Conservation (phyloP, 1,139 yeast species). For the Geotrichum europaeum region DNA sequence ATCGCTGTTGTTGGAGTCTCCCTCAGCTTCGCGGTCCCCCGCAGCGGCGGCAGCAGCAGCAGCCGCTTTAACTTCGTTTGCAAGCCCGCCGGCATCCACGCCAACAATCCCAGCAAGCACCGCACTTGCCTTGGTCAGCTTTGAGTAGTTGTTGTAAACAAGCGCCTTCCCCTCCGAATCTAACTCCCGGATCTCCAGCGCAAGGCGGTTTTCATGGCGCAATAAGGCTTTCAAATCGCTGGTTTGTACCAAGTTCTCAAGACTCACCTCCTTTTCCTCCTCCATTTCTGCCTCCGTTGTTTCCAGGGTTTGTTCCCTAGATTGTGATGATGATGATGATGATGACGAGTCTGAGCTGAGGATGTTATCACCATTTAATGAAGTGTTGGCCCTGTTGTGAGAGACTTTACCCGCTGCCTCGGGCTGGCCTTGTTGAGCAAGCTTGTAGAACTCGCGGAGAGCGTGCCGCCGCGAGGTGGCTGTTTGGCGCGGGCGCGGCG, state of each 20-base stretch:
- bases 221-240: slow-evolving; percentile 29
- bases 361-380: background rate
- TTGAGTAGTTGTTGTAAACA: slow-evolving; percentile 41
- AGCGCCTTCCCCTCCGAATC: slow-evolving; percentile 41
- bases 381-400: slow-evolving; percentile 3
- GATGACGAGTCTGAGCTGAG: background rate
- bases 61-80: background rate
- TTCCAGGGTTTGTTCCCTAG: background rate
- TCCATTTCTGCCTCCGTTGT: background rate
- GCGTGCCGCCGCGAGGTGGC: slow-evolving; percentile 34
- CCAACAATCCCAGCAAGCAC: background rate
- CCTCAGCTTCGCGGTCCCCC: background rate
- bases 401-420: slow-evolving; percentile 9
- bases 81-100: background rate
- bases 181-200: slow-evolving; percentile 34
- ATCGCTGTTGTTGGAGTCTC: background rate
- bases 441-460: slow-evolving; percentile 39
- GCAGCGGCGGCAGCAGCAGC: background rate
- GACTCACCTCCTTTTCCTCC: slow-evolving; percentile 16
- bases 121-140: slow-evolving; percentile 35
- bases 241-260: slow-evolving; percentile 22
- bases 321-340: background rate
- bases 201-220: slow-evolving; percentile 31
- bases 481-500: background rate
- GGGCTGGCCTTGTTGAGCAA: slow-evolving; percentile 22